Evolutionary conservation across 495 filamentous ascomycete species (phyloP), one percentile per base, ranked within the genome.

Genomic region (Clavariopsis aquatica): DNA sequence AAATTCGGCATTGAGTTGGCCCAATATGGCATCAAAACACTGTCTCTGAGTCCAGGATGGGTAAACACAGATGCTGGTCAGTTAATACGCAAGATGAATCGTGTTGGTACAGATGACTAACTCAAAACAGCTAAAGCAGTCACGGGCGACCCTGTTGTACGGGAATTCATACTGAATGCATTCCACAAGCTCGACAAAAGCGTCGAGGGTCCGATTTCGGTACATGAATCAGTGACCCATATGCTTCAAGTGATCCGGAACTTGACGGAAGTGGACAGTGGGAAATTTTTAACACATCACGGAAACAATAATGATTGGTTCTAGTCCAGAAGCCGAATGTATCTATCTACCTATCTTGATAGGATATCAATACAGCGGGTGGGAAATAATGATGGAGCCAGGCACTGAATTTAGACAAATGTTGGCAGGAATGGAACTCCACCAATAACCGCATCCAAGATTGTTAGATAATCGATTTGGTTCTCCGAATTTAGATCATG

Each of bases 381-480:
- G 57, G 46, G 36, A 60, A 60, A 29, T 41, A 60, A 36, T 41
- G 57, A 34, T 34, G 31, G 31, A 12, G 31, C 31, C 31, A 34
- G 20, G 31, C 17, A 47, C 51, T 38, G 22, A 49, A 49, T 28
- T 66, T 51, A 70, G 34, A 57, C 67, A 63, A 70, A 70, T 29
- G 36, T 13, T 62, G 67, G 67, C 58, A 70, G 61, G 58, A 70
- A 70, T 47, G 63, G 49, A 66, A 66, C 43, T 22, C 56, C 52
- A 52, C 67, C 52, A 45, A 70, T 38, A 17, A 70, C 67, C 52
- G 67, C 67, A 62, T 66, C 52, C 15, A 70, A 47, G 28, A 62
- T 66, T 46, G 56, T 59, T 29, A 66, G 29, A 62, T 66, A 70
- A 29, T 66, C 64, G 45, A 66, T 53, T 47, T 63, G 56, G 24